Percentiles rank a stretch among this genome's conserved stretches.
These are phyloP conservation scores for Liquidambar formosana DNA, from an alignment of 164 flowering plant species.

Conservation along the genomic window DNA sequence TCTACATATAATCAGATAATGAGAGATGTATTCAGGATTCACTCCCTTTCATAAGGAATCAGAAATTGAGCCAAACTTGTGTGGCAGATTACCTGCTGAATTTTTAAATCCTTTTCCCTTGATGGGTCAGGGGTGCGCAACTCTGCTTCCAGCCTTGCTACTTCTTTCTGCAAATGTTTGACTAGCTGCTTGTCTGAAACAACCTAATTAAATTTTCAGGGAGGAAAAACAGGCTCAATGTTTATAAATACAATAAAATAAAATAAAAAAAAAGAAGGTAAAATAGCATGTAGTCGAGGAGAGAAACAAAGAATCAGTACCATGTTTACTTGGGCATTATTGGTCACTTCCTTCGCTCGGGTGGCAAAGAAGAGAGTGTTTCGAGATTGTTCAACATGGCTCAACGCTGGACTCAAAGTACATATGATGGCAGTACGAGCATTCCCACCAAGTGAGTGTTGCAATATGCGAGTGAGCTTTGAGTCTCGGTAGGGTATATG, in stretches of 20 bases:
- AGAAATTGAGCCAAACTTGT: neutral
- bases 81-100: conserved; percentile 60
- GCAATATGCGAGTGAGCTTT: conserved; percentile 95
- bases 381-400: conserved; percentile 92
- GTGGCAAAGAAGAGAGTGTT: conserved; percentile 97
- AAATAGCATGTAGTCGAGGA: neutral
- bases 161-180: conserved; percentile 93
- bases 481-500: conserved; percentile 96
- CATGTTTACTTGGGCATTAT: conserved; percentile 98
- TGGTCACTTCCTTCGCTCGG: conserved; percentile 96
- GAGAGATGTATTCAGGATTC: neutral
- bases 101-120: conserved; percentile 74
- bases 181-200: conserved; percentile 93
- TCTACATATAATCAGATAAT: conserved; percentile 35
- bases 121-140: conserved; percentile 88
- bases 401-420: conserved; percentile 91
- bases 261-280: neutral
- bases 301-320: conserved; percentile 33
- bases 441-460: conserved; percentile 98
- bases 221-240: conserved; percentile 3
- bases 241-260: neutral
- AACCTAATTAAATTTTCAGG: conserved; percentile 46
- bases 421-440: conserved; percentile 99
- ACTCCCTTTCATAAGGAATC: neutral
- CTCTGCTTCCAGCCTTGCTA: conserved; percentile 93